phyloP scores from a whole-genome alignment of 108 stramenopile species.

The Tribonema minus region DNA sequence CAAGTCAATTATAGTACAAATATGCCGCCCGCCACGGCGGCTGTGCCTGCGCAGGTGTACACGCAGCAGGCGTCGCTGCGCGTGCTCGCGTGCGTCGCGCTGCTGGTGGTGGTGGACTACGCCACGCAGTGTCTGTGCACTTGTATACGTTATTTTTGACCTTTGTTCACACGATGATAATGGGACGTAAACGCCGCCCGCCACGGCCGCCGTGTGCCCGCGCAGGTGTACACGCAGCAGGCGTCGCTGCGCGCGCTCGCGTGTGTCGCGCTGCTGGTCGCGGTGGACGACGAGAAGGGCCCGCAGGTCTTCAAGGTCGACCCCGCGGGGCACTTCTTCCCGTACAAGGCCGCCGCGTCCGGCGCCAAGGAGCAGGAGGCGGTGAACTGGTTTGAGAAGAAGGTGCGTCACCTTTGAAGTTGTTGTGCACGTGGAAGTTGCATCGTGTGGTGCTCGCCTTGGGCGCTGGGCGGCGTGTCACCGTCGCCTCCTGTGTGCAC shows the following conservation, averaged over 20 bases:
- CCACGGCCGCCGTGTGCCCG: too few relatives aligned
- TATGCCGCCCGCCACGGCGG: too few relatives aligned
- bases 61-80: constrained; percentile 91
- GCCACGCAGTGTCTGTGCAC: background rate
- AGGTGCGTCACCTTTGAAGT: constrained; percentile 63
- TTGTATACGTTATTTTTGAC: background rate
- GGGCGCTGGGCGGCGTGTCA: too few relatives aligned
- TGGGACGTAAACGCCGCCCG: too few relatives aligned
- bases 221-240: constrained; percentile 93
- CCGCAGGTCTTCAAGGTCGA: constrained; percentile 93
- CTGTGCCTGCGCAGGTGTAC: constrained; percentile 75
- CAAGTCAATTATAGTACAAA: too few relatives aligned
- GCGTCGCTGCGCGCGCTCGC: constrained; percentile 88
- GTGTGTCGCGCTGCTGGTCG: constrained; percentile 75
- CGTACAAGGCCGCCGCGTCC: constrained; percentile 83
- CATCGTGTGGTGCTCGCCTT: too few relatives aligned
- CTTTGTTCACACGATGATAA: too few relatives aligned
- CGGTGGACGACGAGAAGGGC: constrained; percentile 94
- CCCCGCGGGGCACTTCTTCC: constrained; percentile 94
- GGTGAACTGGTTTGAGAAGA: constrained; percentile 95
- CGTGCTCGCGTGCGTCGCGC: constrained; percentile 76
- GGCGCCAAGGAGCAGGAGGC: constrained; percentile 97
- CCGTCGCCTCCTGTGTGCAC: too few relatives aligned
- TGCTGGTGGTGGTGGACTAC: constrained; percentile 91
- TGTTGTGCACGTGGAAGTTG: too few relatives aligned